Evolutionary conservation across 768 basidiomycete genomes (phyloP), one percentile per base, ranked within the genome.

Genomic region (Kwoniella newhampshirensis): DNA sequence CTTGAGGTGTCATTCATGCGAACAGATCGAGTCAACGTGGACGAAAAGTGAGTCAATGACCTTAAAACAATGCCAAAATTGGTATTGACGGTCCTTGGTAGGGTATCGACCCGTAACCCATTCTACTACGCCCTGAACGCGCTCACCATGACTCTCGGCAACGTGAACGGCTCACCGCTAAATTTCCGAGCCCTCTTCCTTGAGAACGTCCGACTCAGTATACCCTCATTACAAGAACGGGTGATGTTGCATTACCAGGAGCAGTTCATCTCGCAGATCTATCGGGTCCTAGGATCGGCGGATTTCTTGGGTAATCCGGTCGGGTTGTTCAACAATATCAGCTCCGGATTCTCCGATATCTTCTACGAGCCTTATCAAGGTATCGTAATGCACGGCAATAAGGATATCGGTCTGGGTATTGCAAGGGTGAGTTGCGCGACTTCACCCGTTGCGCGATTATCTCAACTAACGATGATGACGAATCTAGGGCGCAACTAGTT

Each of bases 351-450:
- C 4, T 89, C 89, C 51, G 96, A 99, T 75, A 93, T 98, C 64
- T 98, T 99, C 81, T 96, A 98, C 64, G 94, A 97, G 75, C 96
- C 96, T 1, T 96, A 93, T 81, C 87, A 92, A 55, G 93, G 93
- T 30, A 88, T 93, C 27, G 88, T 99, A 54, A 88, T 94, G 84
- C 91, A 91, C 68, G 94, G 94, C 2, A 94, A 93, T 76, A 87
- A 86, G 69, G 94, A 97, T 56, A 77, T 98, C 25, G 96, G 93
- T 2, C 86, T 91, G 57, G 91, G 93, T 20, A 89, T 97, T 56
- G 93, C 93, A 6, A 91, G 96, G 81, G 91, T 89, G 62, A 60
- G 69, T 64, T 18, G 40, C 6, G 40, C 2, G 18, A 8, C 25
- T n/a, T 37, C 20, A 7, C 51, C 17, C 50, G 30, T n/a, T 48